Conservation (phyloP, 73 alveolate genomes). For the Paramecium pentaurelia region DNA sequence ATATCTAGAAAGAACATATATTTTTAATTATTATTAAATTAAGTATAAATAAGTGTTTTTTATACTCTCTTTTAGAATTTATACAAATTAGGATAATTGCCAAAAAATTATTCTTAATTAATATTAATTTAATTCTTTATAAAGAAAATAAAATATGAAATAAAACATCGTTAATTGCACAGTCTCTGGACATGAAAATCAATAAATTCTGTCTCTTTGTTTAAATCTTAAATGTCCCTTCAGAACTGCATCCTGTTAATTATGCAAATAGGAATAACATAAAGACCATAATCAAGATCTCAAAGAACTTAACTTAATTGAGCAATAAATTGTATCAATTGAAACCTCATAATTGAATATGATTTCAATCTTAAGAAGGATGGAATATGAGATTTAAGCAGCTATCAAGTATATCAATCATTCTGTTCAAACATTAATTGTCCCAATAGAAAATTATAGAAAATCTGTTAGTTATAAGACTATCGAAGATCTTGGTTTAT, state of each 20-base stretch:
- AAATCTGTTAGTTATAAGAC: not conserved
- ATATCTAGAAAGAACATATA: not conserved
- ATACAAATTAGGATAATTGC: not conserved
- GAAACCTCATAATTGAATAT: not conserved
- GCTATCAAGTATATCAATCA: not conserved
- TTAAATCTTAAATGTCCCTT: not conserved
- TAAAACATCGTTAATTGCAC: not conserved
- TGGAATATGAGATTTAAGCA: not conserved
- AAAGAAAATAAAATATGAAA: not conserved
- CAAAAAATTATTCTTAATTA: not conserved
- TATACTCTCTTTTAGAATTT: too few relatives aligned
- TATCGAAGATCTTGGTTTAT: not conserved
- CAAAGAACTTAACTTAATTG: not conserved
- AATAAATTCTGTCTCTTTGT: not conserved
- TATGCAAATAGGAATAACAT: not conserved
- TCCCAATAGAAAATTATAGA: not conserved
- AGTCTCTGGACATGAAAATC: not conserved
- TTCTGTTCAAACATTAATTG: not conserved
- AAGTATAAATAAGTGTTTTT: too few relatives aligned
- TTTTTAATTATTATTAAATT: too few relatives aligned
- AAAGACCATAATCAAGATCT: not conserved
- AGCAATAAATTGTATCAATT: not conserved
- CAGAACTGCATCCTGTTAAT: not conserved
- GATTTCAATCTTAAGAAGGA: not conserved
- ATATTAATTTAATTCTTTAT: not conserved